Base-by-base conservation (phyloP, 306 rosid genomes). In the Alnus glutinosa region DNA sequence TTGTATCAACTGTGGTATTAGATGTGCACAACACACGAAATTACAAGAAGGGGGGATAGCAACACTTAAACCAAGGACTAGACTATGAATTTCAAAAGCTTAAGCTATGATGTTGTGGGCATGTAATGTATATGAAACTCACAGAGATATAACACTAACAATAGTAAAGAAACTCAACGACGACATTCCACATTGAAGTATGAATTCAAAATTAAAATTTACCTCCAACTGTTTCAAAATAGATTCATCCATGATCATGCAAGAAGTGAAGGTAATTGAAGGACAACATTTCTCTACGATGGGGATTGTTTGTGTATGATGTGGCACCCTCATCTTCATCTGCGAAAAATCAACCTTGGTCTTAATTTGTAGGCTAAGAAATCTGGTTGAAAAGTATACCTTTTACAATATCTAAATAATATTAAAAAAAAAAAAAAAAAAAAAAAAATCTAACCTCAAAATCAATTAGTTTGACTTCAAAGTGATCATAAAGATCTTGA, bases 221-320 rank as follows among this genome's bases (percentile, higher is more conserved):
- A 93, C 98, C 98, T 95, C 92, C 79, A 95, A 81, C 83, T 87
- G 94, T 83, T 89, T 91, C 83, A 81, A 76, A 75, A 85, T 80
- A 72, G 97, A 84, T 82, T 92, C 94, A 63, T 92, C 89, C 12
- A 89, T 83, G 77, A 95, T 88, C 81, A 87, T 52, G 79, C 91
- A 92, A 81, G 75, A 76, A 59, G 89, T 88, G 66, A 92, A 68
- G 73, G 86, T 81, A 34, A 88, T 71, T 37, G 97, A 86, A 81
- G 87, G 80, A 74, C 76, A 61, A 73, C 87, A 86, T 77, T 91
- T 88, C 84, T 92, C 91, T 34, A 91, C 74, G 70, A 94, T 54
- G 77, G 89, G 70, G 78, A 87, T 75, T 83, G 81, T 79, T 79
- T 57, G 86, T 49, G 88, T 85, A 79, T 78, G 82, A 68, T 78